Evolutionary conservation across 495 filamentous ascomycete species (phyloP).

Genomic region (Astrothelium macrocarpum): DNA sequence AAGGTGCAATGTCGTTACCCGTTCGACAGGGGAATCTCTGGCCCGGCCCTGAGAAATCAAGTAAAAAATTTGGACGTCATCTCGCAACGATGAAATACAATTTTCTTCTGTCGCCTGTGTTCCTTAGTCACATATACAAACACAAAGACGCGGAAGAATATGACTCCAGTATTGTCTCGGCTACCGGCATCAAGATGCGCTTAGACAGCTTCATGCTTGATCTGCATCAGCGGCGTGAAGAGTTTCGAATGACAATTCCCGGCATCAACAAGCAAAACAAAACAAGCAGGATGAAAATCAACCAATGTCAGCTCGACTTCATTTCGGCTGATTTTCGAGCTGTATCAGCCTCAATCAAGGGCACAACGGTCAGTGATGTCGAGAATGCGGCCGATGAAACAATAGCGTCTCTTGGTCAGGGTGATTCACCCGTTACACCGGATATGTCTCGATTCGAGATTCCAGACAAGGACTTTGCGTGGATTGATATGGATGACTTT

Average conservation of each 20-base stretch:
- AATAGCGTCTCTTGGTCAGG: slow-evolving; percentile 48
- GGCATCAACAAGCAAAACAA: slow-evolving; percentile 60
- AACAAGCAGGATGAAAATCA: slow-evolving; percentile 90
- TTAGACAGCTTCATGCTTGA: slow-evolving; percentile 95
- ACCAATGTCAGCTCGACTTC: slow-evolving; percentile 84
- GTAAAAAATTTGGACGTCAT: slow-evolving; percentile 96
- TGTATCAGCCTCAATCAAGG: slow-evolving; percentile 79
- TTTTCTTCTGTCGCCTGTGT: slow-evolving; percentile 80
- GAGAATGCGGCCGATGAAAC: slow-evolving; percentile 51
- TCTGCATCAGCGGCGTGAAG: slow-evolving; percentile 86
- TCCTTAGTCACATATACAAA: slow-evolving; percentile 94
- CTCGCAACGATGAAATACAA: slow-evolving; percentile 97
- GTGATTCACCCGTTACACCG: slow-evolving; percentile 33
- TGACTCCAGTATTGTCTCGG: slow-evolving; percentile 67
- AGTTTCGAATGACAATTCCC: slow-evolving; percentile 69
- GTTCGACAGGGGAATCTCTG: slow-evolving; percentile 85
- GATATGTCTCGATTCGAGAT: slow-evolving; percentile 90
- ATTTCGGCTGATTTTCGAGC: slow-evolving; percentile 88
- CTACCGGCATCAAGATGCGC: slow-evolving; percentile 86
- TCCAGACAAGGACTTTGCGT: slow-evolving; percentile 83
- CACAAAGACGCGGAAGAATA: slow-evolving; percentile 92
- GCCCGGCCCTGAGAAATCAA: slow-evolving; percentile 86
- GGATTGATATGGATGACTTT: slow-evolving; percentile 99
- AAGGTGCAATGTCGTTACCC: slow-evolving; percentile 87
- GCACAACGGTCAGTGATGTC: slow-evolving; percentile 64